A percentile compares a stretch with the other conserved stretches of the same genome.
phyloP scores from a whole-genome alignment of 2,329 filamentous ascomycete species.

The Microcyclosporella mali region DNA sequence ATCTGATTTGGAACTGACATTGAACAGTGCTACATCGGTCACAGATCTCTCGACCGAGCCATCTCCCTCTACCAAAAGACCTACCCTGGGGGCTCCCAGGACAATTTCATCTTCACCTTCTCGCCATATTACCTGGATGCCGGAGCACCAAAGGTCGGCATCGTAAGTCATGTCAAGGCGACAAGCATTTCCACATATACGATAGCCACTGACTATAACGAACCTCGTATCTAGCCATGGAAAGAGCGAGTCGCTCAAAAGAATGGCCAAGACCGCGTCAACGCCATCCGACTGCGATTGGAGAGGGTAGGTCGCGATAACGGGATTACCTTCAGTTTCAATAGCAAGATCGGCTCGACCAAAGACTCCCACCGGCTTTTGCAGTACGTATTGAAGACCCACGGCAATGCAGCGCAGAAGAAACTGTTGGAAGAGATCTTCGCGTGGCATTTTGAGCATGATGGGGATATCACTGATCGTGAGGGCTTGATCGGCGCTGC shows the following conservation, averaged over 20 bases:
- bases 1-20: not conserved
- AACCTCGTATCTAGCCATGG: too few species aligned
- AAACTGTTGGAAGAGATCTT: constrained; percentile 26
- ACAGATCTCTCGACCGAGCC: constrained; percentile 34
- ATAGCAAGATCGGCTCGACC: constrained; percentile 33
- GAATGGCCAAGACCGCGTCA: constrained; percentile 21
- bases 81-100: constrained; percentile 34
- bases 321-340: constrained; percentile 33
- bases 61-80: constrained; percentile 37
- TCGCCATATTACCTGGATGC: constrained; percentile 36
- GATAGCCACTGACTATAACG: too few species aligned
- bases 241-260: constrained; percentile 9
- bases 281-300: constrained; percentile 26
- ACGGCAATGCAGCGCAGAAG: constrained; percentile 13
- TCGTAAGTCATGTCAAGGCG: too few species aligned
- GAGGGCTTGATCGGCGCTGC: constrained; percentile 23
- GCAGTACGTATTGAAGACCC: constrained; percentile 17
- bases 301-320: constrained; percentile 28
- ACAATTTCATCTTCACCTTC: constrained; percentile 35
- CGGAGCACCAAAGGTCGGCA: constrained; percentile 4
- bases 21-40: constrained; percentile 34
- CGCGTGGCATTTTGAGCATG: constrained; percentile 28
- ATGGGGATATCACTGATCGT: constrained; percentile 27
- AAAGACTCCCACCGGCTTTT: constrained; percentile 33
- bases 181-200: too few species aligned